Base-by-base conservation (phyloP, 2,329 filamentous ascomycete genomes). In the Epichloe bromicola region DNA sequence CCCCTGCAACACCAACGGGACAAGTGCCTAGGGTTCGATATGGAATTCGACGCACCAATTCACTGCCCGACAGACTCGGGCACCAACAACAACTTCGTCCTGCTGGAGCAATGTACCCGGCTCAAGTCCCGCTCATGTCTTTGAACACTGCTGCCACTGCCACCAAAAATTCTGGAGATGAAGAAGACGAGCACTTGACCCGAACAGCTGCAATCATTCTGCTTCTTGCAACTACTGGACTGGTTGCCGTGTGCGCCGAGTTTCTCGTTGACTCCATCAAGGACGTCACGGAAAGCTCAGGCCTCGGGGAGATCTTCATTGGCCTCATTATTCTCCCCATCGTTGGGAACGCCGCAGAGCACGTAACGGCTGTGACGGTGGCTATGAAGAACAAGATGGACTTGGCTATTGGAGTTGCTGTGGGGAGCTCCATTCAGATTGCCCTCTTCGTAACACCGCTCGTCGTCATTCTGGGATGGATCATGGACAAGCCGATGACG, bases 311-410 rank as follows among this genome's bases (percentile, higher is more conserved):
- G 61, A 76, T 77, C 5, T 86, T 86, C 54, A 82, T 87, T 49
- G 83, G 83, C 55, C 72, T 87, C 14, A 86, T 87, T 57, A 78
- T 87, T 54, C 70, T 87, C 2, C 83, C 83, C 8, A 84, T 87
- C 51, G 82, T 86, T 14, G 83, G 83, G 49, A 87, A 87, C 57
- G 83, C 83, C 0, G 83, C 83, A 1, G 83, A 87, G 65, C 83
- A 86, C 63, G 80, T 85, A 12, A 86, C 83, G 3, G 82, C 83
- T 4, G 76, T 86, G 20, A 82, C 78, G 5, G 83, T 86, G 7
- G 83, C 83, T 0, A 76, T 80, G 66, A 85, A 85, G 69, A 85
- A 86, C 67, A 85, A 87, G 70, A 85, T 86, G 80, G 83, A 86
- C 63, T 68, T 87, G 37, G 82, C 83, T 1, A 86, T 87, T 50